Evolutionary conservation across 108 stramenopile species (phyloP), one percentile per base, ranked within the genome.

Genomic region (Cyclotella kingstonii): DNA sequence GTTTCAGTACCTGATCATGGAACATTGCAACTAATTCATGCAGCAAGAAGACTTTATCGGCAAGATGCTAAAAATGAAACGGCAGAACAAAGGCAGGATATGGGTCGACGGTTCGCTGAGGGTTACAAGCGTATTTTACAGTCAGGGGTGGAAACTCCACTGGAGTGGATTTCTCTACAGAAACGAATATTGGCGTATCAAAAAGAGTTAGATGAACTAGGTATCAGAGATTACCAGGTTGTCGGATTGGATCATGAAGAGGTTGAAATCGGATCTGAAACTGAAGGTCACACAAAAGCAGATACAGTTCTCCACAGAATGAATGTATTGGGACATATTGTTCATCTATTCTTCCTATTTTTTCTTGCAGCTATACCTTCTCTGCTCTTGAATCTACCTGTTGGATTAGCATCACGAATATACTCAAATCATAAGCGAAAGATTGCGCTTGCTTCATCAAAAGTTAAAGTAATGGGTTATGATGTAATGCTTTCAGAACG

Each of bases 401-500:
- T 97, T 28, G 94, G 96, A 19, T 39, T 98, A 19, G 66, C 96
- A 34, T 93, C 96, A 6, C 80, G 88, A 28, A 76, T 90, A 26
- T 93, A 84, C 56, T 81, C 91, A 12, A 80, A 91, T 41, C 77
- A 68, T 50, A 81, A 93, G 44, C 84, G 95, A 7, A 89, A 96
- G 65, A 89, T 84, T 47, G 95, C 94, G 21, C 64, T 98, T 59
- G 93, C 90, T 43, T 83, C 78, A 12, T 94, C 93, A 31, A 96
- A 94, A 54, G 97, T 98, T 31, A 98, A 98, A 70, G 83, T 98
- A 55, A 80, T 85, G 36, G 97, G 81, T 12, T 79, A 78, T 51
- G 97, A 98, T 67, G 97, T 98, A 3, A 83, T 98, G 91, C 76
- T 98, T 41, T 89, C 90, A 35, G 96, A 97, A 63, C 93, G 97